Evolutionary conservation across 352 stramenopile genomes (phyloP), one percentile per base, ranked within the genome.

Genomic region (Globisporangium nodosum): DNA sequence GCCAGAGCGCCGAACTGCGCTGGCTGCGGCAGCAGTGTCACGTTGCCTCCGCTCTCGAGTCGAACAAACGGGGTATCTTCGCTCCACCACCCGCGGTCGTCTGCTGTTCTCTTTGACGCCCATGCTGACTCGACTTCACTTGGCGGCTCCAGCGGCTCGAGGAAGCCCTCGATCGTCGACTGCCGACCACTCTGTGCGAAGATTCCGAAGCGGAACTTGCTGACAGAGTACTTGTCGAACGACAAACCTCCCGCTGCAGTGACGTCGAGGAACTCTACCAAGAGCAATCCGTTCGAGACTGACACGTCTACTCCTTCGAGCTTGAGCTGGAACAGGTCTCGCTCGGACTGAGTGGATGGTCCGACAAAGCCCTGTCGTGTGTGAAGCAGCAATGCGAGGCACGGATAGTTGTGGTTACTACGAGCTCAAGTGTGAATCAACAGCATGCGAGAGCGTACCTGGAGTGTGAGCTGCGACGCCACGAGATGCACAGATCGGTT

Each of bases 161-260:
- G 47, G 39, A 83, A 85, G 3, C 74, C 77, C 53, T 81, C 58
- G 31, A 87, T 62, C 24, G 67, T 70, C 9, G 58, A 66, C 21
- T 61, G 69, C 43, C 49, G 61, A 13, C 60, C 62, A 5, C 73
- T 71, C 56, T 73, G 51, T 0, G 77, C 65, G 37, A 58, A 58
- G 13, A 88, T 45, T 49, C 61, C 52, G 13, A 49, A 45, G 27
- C 57, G 70, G 56, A 92, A 90, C 49, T 88, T 84, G n/a, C 85
- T 54, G 16, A 80, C 71, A 1, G 83, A 85, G 61, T 81, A 92
- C 49, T 86, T 85, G 55, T 92, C 83, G 52, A 92, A 64, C 2
- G 64, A 61, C 21, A 81, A 50, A 5, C 49, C 56, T 31, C 70
- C 68, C 9, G 55, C 48, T 46, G 74, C 71, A 45, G 58, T 42